Evolutionary conservation across 305 asterid genomes (phyloP).

Genomic region (Salvia sclarea): DNA sequence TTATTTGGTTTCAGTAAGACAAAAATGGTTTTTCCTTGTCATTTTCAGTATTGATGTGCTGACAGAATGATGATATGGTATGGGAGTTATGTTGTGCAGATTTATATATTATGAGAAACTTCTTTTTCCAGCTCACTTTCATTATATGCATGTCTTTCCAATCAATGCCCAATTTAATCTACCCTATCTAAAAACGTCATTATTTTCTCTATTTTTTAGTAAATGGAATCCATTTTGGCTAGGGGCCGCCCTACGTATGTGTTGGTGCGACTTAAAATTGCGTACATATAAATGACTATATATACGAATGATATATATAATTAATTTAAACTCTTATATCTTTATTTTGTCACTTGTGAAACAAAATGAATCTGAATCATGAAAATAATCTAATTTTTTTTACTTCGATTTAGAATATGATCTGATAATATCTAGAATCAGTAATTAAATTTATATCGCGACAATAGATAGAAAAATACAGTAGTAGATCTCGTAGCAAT

Average conservation of each 20-base stretch:
- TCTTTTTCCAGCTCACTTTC: slow-evolving; percentile 39
- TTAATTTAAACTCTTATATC: background rate
- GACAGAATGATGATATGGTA: slow-evolving; percentile 36
- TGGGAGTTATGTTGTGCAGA: slow-evolving; percentile 33
- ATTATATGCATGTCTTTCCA: slow-evolving; percentile 8
- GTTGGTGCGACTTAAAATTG: background rate
- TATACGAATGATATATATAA: background rate
- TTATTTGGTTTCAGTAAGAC: slow-evolving; percentile 29
- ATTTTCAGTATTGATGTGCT: slow-evolving; percentile 36
- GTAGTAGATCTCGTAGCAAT: no score
- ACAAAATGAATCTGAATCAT: background rate
- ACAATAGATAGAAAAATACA: no score
- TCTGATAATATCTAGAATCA: no score
- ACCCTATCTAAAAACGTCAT: background rate
- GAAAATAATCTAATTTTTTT: no score
- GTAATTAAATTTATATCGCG: no score
- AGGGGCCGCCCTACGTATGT: slow-evolving; percentile 19
- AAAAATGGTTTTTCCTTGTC: slow-evolving; percentile 35
- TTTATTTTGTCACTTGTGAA: background rate
- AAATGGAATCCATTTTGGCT: slow-evolving; percentile 9
- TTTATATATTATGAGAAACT: slow-evolving; percentile 39
- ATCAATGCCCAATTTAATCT: slow-evolving; percentile 23
- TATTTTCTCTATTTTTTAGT: background rate
- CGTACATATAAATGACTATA: background rate
- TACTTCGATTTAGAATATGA: background rate